Evolutionary conservation across 2,329 filamentous ascomycete genomes (phyloP), one percentile per base, ranked within the genome.

Genomic region (Scytalidium sp.): DNA sequence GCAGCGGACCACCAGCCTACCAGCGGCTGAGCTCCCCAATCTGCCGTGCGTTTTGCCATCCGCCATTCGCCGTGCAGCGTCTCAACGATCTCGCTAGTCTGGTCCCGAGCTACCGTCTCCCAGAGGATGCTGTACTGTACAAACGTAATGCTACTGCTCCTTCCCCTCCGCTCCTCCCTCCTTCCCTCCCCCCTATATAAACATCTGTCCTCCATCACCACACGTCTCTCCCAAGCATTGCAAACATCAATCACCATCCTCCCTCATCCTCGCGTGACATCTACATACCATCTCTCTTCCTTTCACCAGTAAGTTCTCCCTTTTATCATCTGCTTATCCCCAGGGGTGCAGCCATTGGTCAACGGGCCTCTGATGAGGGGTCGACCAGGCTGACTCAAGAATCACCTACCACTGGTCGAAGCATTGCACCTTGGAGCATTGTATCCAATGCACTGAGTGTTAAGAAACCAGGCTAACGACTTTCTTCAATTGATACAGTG

Each of bases 401-500:
- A 27, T 27, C 32, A 5, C 32, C 15, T 15, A 9, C n/a, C n/a
- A n/a, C n/a, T n/a, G n/a, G n/a, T n/a, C n/a, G n/a, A n/a, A n/a
- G n/a, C n/a, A n/a, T n/a, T n/a, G n/a, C n/a, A n/a, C n/a, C n/a
- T n/a, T n/a, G n/a, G n/a, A n/a, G n/a, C n/a, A n/a, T n/a, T n/a
- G n/a, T n/a, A 36, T 36, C 13, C 32, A 36, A 36, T 36, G 7
- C 32, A 36, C 17, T n/a, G 6, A 7, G 13, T 15, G 17, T 36
- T 15, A n/a, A 7, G 5, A 15, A 15, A 36, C 5, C 15, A 4
- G 32, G 15, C 32, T 36, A n/a, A 36, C 32, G n/a, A n/a, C n/a
- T n/a, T n/a, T 36, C 17, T 10, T n/a, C 15, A 6, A 36, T 36
- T 5, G 17, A 36, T 15, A 50, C 61, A 96, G 92, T 99, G 93